Evolutionary conservation across 2,329 filamentous ascomycete species (phyloP).

Genomic region (Boeremia lycopersici): DNA sequence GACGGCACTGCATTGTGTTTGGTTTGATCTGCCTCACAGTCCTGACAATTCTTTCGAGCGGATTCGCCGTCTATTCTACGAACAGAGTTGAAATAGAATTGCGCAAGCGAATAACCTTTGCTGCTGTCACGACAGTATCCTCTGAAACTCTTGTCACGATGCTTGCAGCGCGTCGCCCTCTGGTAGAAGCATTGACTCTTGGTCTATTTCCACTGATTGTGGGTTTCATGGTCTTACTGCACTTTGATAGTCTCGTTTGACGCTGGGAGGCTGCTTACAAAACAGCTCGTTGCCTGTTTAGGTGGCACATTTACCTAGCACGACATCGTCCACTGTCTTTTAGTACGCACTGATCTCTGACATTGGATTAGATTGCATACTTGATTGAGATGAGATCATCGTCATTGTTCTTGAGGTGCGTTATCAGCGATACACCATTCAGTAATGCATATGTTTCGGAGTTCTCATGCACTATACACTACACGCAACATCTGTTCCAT

Average conservation of each 20-base stretch:
- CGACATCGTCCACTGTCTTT: too few relatives aligned
- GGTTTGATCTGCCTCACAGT: slow-evolving; percentile 17
- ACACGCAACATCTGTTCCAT: too few relatives aligned
- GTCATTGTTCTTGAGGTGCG: too few relatives aligned
- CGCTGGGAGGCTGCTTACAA: slow-evolving; percentile 18
- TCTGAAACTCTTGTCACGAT: slow-evolving; percentile 27
- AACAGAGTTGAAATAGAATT: slow-evolving; percentile 25
- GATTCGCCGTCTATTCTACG: slow-evolving; percentile 20
- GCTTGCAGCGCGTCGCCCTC: slow-evolving; percentile 24
- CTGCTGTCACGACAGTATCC: slow-evolving; percentile 25
- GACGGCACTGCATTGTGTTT: slow-evolving; percentile 20
- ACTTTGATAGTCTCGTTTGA: slow-evolving; percentile 21
- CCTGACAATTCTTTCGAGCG: slow-evolving; percentile 20
- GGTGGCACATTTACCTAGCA: neutral
- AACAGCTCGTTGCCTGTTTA: neutral
- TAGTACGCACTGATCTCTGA: too few relatives aligned
- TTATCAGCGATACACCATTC: too few relatives aligned
- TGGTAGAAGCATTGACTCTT: slow-evolving; percentile 31
- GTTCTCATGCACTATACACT: too few relatives aligned
- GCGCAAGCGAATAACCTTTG: slow-evolving; percentile 30
- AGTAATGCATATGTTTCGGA: too few relatives aligned
- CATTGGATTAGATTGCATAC: too few relatives aligned
- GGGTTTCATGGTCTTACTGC: slow-evolving; percentile 32
- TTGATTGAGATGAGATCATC: too few relatives aligned
- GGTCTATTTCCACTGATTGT: slow-evolving; percentile 29